Evolutionary conservation across 2,329 filamentous ascomycete species (phyloP).

Genomic region (Geoglossum cookeanum): DNA sequence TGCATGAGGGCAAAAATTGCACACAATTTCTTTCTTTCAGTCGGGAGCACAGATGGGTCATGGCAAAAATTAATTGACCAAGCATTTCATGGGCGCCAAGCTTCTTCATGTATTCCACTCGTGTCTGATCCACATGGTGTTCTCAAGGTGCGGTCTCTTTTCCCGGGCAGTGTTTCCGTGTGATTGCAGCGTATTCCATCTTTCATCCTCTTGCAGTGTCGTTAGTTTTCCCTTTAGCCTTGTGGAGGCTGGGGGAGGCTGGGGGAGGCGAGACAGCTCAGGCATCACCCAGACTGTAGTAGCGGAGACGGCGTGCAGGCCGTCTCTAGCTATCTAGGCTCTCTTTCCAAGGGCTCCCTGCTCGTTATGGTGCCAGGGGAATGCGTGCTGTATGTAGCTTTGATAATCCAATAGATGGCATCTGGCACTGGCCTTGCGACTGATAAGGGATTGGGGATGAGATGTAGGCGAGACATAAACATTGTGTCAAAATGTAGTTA

Average conservation of each 20-base stretch:
- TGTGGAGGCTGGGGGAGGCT: background rate
- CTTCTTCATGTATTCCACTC: slow-evolving; percentile 2
- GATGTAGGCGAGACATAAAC: too few species aligned
- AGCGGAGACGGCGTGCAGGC: slow-evolving; percentile 19
- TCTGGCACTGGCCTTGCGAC: background rate
- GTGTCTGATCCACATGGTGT: background rate
- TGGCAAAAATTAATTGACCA: background rate
- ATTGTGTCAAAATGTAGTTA: too few species aligned
- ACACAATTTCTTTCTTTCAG: background rate
- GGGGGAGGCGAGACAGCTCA: background rate
- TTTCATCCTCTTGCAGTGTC: background rate
- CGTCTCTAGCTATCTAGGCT: slow-evolving; percentile 6
- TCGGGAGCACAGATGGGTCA: background rate
- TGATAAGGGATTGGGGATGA: too few species aligned
- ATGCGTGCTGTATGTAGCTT: background rate
- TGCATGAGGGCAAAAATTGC: slow-evolving; percentile 36
- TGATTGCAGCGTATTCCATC: background rate
- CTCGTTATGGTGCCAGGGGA: background rate
- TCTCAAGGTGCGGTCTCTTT: slow-evolving; percentile 10
- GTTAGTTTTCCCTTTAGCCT: background rate
- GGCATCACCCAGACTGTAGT: background rate
- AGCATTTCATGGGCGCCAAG: background rate
- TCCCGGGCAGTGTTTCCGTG: slow-evolving; percentile 7
- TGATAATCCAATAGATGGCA: background rate
- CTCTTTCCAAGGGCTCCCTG: background rate